These are phyloP conservation scores for Tylopilus sp. DNA, from an alignment of 768 basidiomycete genomes.

Conservation along the genomic window DNA sequence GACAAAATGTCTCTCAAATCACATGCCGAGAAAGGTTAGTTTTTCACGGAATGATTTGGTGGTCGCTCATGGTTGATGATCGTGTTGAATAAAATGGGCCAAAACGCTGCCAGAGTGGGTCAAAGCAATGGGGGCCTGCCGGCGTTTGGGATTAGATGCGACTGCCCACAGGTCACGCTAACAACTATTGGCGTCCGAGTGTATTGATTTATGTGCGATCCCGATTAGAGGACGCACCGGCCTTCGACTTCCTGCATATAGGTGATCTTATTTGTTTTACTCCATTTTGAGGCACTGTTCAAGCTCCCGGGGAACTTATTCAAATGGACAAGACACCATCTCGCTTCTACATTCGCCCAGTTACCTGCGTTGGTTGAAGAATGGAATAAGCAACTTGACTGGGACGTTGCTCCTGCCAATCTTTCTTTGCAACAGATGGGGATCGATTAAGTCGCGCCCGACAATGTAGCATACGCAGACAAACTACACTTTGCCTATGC, in stretches of 20 bases:
- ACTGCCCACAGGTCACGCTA: conserved; percentile 2
- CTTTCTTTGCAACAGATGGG: background rate
- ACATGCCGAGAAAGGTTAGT: background rate
- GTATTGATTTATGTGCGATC: background rate
- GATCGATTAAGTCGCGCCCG: too few species aligned
- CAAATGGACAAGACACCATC: background rate
- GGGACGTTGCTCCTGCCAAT: conserved; percentile 1
- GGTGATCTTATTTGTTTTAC: conserved; percentile 2
- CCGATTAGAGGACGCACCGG: background rate
- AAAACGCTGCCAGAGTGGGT: background rate
- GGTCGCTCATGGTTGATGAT: background rate
- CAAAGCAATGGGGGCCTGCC: background rate
- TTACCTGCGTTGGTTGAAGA: background rate
- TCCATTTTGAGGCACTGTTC: conserved; percentile 2
- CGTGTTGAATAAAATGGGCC: conserved; percentile 2
- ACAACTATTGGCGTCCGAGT: background rate
- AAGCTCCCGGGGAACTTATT: background rate
- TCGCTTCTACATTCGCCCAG: conserved; percentile 3
- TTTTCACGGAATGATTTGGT: background rate
- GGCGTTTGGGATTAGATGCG: background rate
- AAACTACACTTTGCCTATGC: conserved; percentile 6
- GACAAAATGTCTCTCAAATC: background rate
- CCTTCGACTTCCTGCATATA: conserved; percentile 1
- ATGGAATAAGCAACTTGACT: conserved; percentile 8
- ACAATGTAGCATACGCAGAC: background rate